Evolutionary conservation across 2,329 filamentous ascomycete species (phyloP).

Genomic region (Boeremia lycopersici): DNA sequence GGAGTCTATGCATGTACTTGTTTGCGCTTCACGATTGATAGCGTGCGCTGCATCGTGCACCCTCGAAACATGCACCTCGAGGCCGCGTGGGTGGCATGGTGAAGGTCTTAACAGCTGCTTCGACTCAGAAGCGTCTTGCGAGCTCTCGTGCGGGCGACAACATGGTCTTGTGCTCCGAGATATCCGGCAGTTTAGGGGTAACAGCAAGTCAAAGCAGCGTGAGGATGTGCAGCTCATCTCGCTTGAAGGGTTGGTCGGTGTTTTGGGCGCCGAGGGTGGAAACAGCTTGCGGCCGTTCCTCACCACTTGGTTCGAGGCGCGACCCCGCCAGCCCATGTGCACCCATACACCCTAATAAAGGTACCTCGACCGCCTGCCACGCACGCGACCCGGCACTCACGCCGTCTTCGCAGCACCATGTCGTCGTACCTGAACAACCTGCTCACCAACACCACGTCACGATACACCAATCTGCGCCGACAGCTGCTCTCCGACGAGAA

Average conservation of each 20-base stretch:
- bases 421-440: conserved; percentile 81
- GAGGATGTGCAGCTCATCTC: conserved; percentile 9
- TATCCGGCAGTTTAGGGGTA: not conserved
- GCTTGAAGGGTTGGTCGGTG: conserved; percentile 12
- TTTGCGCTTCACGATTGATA: not conserved
- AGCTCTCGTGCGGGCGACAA: no score
- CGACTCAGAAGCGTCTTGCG: not conserved
- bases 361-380: not conserved
- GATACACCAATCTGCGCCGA: conserved; percentile 63
- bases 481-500: conserved; percentile 69
- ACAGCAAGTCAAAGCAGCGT: not conserved
- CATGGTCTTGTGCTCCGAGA: no score
- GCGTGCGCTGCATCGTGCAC: not conserved
- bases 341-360: conserved; percentile 2
- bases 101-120: not conserved
- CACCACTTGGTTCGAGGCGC: conserved; percentile 3
- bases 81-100: not conserved
- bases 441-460: conserved; percentile 62
- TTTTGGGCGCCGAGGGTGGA: conserved; percentile 11
- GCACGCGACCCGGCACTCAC: conserved; percentile 1
- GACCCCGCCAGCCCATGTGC: conserved; percentile 11
- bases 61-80: not conserved
- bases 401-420: conserved; percentile 29
- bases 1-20: not conserved
- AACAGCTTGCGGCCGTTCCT: conserved; percentile 10